Evolutionary conservation across 1,139 yeast species (phyloP).

Genomic region (Suhomyces maxii): DNA sequence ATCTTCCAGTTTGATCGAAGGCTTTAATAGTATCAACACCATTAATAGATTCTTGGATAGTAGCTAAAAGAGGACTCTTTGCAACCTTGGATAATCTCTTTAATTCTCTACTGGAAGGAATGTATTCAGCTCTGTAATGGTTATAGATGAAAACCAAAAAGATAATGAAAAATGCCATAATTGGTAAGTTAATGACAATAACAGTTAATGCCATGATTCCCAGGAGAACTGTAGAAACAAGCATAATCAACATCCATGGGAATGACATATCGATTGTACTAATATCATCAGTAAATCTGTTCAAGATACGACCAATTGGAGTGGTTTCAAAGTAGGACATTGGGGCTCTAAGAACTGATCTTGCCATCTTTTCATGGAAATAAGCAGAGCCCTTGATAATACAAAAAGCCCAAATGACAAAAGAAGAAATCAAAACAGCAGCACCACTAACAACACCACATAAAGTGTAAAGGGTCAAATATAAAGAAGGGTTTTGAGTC

Average conservation of each 20-base stretch:
- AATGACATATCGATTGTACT: slow-evolving; percentile 24
- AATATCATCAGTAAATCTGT: slow-evolving; percentile 32
- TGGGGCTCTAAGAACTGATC: slow-evolving; percentile 27
- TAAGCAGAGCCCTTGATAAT: slow-evolving; percentile 25
- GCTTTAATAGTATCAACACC: slow-evolving; percentile 35
- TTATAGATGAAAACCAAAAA: slow-evolving; percentile 24
- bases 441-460: slow-evolving; percentile 25
- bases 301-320: slow-evolving; percentile 32
- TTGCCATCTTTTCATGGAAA: slow-evolving; percentile 30
- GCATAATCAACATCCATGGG: slow-evolving; percentile 27
- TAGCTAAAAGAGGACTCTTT: slow-evolving; percentile 28
- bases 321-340: slow-evolving; percentile 36
- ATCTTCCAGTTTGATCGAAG: slow-evolving; percentile 24
- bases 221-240: slow-evolving; percentile 15
- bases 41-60: slow-evolving; percentile 30
- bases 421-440: slow-evolving; percentile 24
- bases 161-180: slow-evolving; percentile 23
- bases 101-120: slow-evolving; percentile 30
- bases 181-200: slow-evolving; percentile 25
- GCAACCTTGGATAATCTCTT: slow-evolving; percentile 25
- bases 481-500: slow-evolving; percentile 20
- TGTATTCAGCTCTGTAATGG: slow-evolving; percentile 21
- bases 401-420: slow-evolving; percentile 28
- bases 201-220: slow-evolving; percentile 22
- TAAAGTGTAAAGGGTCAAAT: slow-evolving; percentile 21